Conservation (phyloP, 768 basidiomycete species). For the Hydnomerulius pinastri region DNA sequence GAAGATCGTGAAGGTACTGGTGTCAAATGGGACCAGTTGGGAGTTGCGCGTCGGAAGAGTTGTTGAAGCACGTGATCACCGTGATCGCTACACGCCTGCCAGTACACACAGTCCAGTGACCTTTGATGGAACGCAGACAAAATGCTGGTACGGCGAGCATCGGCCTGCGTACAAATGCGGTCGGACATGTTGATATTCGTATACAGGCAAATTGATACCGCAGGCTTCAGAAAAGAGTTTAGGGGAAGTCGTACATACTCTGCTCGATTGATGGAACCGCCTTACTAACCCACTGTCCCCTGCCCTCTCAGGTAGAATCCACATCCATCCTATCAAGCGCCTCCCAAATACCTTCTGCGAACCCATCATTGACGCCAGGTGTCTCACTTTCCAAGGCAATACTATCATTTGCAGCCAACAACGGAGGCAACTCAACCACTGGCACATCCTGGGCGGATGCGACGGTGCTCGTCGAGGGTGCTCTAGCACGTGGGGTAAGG, state of each 20-base stretch:
- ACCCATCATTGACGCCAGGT: not conserved
- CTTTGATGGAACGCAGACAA: no score
- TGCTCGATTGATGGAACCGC: no score
- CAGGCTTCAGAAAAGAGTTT: not conserved
- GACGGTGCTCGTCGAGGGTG: conserved; percentile 24
- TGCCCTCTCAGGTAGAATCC: conserved; percentile 11
- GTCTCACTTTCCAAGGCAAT: not conserved
- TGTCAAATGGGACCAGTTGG: no score
- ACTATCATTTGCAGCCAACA: not conserved
- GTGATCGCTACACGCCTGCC: no score
- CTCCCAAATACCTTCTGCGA: conserved; percentile 16
- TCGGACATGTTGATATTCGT: no score
- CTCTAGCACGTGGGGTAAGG: conserved; percentile 17
- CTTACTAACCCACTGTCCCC: no score
- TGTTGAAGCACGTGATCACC: no score
- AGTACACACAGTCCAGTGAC: no score
- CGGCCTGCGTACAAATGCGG: no score
- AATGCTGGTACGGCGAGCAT: no score
- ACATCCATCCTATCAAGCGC: conserved; percentile 28
- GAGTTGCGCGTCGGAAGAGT: no score
- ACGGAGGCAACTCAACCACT: not conserved
- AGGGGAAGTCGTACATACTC: conserved; percentile 14
- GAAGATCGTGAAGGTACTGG: not conserved
- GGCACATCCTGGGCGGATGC: conserved; percentile 9
- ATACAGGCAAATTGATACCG: no score